Base-by-base conservation (phyloP, 2,329 filamentous ascomycete genomes). In the Fusarium ambrosium region DNA sequence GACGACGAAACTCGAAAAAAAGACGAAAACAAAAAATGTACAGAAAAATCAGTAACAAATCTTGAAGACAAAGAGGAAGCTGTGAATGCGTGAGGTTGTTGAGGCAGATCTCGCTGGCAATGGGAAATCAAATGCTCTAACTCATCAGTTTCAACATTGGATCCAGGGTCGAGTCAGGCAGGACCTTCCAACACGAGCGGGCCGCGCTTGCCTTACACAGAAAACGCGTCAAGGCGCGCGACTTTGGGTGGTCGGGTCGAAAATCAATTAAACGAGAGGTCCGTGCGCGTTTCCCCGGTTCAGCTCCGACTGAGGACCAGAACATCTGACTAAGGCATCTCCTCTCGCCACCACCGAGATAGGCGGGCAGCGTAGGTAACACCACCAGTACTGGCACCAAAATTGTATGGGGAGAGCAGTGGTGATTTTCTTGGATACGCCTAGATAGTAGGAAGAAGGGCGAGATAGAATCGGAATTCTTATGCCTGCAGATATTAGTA, bases 201-300 rank as follows among this genome's bases (percentile, higher is more conserved):
- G 72, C 64, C 76, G 68, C 77, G 74, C 66, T 73, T 71, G 48
- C 56, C 43, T 76, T 73, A 72, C 67, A 74, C 48, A 58, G 74
- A 64, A 69, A 78, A 78, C 77, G 77, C 77, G 75, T 69, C 67
- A 55, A 59, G 63, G 68, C 56, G 65, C 77, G 75, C 66, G 77
- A 68, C 72, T 67, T 59, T 62, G 58, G 65, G 59, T 62, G 64
- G 72, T 70, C 66, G 37, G 69, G 61, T 61, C 67, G 66, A 48
- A 65, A 70, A 76, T 78, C 77, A 79, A 79, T 79, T 79, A 79
- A 79, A 76, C 32, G 39, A 43, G 22, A 18, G 73, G 75, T 62
- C 75, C 66, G 75, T 79, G 77, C 75, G 20, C 45, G 18, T 4
- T 51, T 24, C 62, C 58, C 27, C 64, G 32, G 32, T n/a, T 24